Evolutionary conservation across 306 rosid species (phyloP).

Genomic region (Trichosanthes truncata): DNA sequence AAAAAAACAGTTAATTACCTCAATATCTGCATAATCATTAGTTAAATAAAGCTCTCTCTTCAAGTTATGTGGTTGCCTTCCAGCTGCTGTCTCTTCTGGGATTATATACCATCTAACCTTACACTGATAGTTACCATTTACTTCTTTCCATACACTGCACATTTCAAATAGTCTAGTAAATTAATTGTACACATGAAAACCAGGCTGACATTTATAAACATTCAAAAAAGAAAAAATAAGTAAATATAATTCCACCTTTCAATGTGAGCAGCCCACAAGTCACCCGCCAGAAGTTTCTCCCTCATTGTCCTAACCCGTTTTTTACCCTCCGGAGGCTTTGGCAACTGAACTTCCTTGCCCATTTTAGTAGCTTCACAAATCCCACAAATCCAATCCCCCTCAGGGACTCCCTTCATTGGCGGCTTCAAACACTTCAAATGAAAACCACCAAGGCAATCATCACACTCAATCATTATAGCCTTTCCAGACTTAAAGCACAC

Average conservation of each 20-base stretch:
- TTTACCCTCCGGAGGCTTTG: constrained; percentile 56
- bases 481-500: constrained; percentile 51
- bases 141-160: constrained; percentile 76
- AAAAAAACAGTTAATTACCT: constrained; percentile 37
- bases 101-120: constrained; percentile 70
- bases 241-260: constrained; percentile 26
- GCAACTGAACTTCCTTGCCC: constrained; percentile 46
- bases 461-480: constrained; percentile 79
- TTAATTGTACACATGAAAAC: not conserved
- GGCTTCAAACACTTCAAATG: constrained; percentile 85
- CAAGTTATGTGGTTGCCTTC: constrained; percentile 86
- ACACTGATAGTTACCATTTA: constrained; percentile 61
- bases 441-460: constrained; percentile 77
- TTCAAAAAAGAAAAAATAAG: not conserved
- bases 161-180: constrained; percentile 7
- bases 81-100: constrained; percentile 82
- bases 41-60: constrained; percentile 77
- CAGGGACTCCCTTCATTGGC: constrained; percentile 67
- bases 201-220: constrained; percentile 1
- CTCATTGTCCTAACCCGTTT: constrained; percentile 55
- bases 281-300: constrained; percentile 77
- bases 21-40: constrained; percentile 73
- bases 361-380: constrained; percentile 59
- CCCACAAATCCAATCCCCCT: constrained; percentile 77
- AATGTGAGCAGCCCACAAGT: constrained; percentile 78